Base-by-base conservation (phyloP, 2,329 filamentous ascomycete species). In the Drechslerella coelobrocha region DNA sequence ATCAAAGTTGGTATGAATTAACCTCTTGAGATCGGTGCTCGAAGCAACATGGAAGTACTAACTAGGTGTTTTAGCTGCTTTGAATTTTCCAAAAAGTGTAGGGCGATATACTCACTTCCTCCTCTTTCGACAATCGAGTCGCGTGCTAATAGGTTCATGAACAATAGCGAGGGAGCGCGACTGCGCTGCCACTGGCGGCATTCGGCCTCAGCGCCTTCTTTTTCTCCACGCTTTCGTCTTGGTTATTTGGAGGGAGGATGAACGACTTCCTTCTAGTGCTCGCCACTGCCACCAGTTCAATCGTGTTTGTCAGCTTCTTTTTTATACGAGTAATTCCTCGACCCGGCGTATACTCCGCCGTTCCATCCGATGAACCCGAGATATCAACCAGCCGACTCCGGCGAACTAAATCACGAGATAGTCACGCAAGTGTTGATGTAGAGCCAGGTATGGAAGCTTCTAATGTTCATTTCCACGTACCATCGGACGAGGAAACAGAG, bases 191-290 rank as follows among this genome's bases (percentile, higher is more conserved):
- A 4, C 80, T 97, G 61, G 91, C 94, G 62, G 92, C 91, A 2
- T 97, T 97, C 77, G 94, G 94, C 2, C 81, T 99, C 63, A 97
- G 92, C 78, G 94, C 94, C 60, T 94, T 99, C 80, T 96, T 97
- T 82, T 99, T 97, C 81, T 93, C 94, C 0, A 83, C 88, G 1
- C 80, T 95, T 31, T 90, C 91, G 21, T 86, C 86, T 17, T 77
- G 95, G 50, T 81, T 91, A 41, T 92, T 96, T 77, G 90, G 91
- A 1, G 91, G 91, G 39, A 87, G 95, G 76, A 94, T 92, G 0
- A 88, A 89, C 61, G 85, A 85, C 39, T 92, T 97, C 75, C 83
- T 99, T 63, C 82, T 93, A 73, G 81, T 97, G 26, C 83, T 99
- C 41, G 87, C 92, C 2, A 83, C 86, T 73, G 92, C 92, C 14